Percentiles rank a stretch among this genome's conserved stretches.
These are phyloP conservation scores for Debaryomyces psychrophilus DNA, from an alignment of 1,139 yeast species.

Conservation along the genomic window DNA sequence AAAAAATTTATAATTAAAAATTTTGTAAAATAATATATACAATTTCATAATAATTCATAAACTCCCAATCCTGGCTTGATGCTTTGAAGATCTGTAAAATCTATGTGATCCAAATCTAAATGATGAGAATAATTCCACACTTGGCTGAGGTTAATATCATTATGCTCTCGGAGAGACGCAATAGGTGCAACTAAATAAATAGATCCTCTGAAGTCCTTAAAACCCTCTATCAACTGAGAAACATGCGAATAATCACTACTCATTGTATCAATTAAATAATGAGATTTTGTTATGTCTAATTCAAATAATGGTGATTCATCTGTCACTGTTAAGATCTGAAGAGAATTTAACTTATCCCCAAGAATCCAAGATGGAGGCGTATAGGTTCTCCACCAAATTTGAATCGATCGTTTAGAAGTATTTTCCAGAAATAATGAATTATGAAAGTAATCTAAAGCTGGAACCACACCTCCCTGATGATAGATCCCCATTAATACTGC, in stretches of 20 bases:
- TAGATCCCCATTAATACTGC: slow-evolving; percentile 72
- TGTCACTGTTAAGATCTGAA: slow-evolving; percentile 24
- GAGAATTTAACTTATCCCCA: slow-evolving; percentile 35
- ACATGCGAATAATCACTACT: slow-evolving; percentile 43
- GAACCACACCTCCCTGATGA: slow-evolving; percentile 91
- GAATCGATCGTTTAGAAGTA: slow-evolving; percentile 25
- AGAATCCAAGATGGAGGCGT: slow-evolving; percentile 90
- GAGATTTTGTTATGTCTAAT: slow-evolving; percentile 8
- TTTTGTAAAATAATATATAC: slow-evolving; percentile 6
- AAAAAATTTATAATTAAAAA: slow-evolving; percentile 7
- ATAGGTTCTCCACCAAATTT: slow-evolving; percentile 93
- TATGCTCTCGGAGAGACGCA: slow-evolving; percentile 38
- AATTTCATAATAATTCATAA: slow-evolving; percentile 38
- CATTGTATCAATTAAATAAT: slow-evolving; percentile 55
- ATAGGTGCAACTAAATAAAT: slow-evolving; percentile 51
- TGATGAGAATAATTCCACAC: slow-evolving; percentile 54
- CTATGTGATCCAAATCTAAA: slow-evolving; percentile 71
- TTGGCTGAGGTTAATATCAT: slow-evolving; percentile 21
- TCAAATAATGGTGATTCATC: slow-evolving; percentile 16
- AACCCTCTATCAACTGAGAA: neutral
- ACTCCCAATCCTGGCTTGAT: slow-evolving; percentile 64
- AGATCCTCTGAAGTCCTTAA: slow-evolving; percentile 11
- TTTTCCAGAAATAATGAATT: slow-evolving; percentile 6
- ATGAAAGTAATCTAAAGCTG: slow-evolving; percentile 53
- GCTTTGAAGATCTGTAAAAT: slow-evolving; percentile 45